These are phyloP conservation scores for Euclidium syriacum DNA, from an alignment of 345 rosid genomes.

Conservation along the genomic window DNA sequence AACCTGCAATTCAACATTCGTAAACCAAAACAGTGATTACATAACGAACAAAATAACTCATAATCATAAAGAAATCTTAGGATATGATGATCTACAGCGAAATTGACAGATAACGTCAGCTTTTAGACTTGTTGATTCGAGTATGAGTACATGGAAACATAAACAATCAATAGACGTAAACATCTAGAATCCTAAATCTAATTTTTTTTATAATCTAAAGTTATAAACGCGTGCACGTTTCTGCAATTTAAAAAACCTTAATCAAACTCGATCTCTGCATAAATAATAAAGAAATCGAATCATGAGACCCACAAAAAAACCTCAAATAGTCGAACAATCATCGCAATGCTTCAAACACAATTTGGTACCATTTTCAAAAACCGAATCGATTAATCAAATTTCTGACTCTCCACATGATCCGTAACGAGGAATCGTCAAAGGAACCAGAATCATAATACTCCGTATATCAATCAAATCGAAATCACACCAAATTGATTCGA, in stretches of 20 bases:
- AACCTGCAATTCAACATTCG: conserved; percentile 17
- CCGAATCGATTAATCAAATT: neutral
- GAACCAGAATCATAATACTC: neutral
- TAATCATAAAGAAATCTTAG: neutral
- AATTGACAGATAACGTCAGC: neutral
- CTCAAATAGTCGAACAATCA: neutral
- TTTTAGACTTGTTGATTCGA: neutral
- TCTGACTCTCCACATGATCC: neutral
- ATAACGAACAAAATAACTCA: neutral
- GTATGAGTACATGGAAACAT: neutral
- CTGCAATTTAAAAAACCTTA: neutral
- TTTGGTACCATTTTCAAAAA: neutral
- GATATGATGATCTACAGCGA: neutral
- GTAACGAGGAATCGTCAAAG: neutral
- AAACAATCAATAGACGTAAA: conserved; percentile 8
- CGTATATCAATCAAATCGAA: neutral
- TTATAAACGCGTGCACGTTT: neutral
- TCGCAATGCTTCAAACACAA: neutral
- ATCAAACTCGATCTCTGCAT: neutral
- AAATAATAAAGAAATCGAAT: neutral
- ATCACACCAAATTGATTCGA: neutral
- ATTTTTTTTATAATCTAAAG: neutral
- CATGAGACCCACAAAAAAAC: neutral
- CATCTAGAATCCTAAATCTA: neutral
- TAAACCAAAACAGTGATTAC: neutral